Base-by-base conservation (phyloP, 2,329 filamentous ascomycete genomes). In the Xylogone sp. region DNA sequence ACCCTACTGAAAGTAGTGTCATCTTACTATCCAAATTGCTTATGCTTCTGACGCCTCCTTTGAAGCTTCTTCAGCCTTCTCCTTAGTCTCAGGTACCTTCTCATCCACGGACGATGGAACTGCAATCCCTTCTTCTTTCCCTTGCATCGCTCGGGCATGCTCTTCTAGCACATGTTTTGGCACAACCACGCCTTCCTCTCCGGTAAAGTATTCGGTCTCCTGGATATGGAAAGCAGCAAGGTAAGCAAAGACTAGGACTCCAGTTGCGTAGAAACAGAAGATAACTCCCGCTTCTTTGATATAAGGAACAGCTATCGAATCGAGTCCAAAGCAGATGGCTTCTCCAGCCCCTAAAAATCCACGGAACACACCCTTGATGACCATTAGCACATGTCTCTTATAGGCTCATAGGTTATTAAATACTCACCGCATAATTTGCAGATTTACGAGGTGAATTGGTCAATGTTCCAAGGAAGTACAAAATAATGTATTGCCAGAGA, bases 321-420 rank as follows among this genome's bases (percentile, higher is more conserved):
- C 62, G 9, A 64, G 43, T 9, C 59, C 57, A 49, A 66, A 66
- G 48, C 62, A 61, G 8, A 65, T 55, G 10, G 63, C 63, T 52
- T 66, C 64, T 5, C 61, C 64, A 0, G 62, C 63, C 2, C 55
- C 64, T 1, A 65, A 55, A 12, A 64, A 51, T 7, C 63, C 62
- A 10, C 63, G 59, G 45, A 62, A 65, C 10, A 65, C 59, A 13
- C 63, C 63, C 3, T 56, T 43, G 20, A 46, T 6, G 21, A 46
- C 5, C 8, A 10, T 46, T 29, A 46, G 44, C 5, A 6, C 8
- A n/a, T 21, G 10, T 27, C 10, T 27, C 6, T 27, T 27, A 5
- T 6, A 27, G 24, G 24, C 10, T 10, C 24, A 27, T 27, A 27
- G 10, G 5, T 6, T 27, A 27, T 27, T 27, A 6, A 6, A 46